Evolutionary conservation across 2,329 filamentous ascomycete genomes (phyloP), one percentile per base, ranked within the genome.

Genomic region (Fusarium ramigenum): DNA sequence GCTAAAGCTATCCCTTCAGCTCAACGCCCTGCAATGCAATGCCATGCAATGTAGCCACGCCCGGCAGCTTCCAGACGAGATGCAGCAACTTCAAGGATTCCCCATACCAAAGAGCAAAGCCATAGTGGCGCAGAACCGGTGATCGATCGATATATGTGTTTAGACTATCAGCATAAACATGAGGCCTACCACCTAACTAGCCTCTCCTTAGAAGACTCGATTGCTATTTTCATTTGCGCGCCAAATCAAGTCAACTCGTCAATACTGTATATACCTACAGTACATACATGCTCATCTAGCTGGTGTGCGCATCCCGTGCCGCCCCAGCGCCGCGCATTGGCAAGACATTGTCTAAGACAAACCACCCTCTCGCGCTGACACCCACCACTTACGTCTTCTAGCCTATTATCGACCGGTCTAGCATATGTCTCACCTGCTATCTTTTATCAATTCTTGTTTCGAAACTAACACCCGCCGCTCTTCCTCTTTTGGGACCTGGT

Each of bases 281-380:
- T 46, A 23, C 12, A 19, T 39, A 42, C 36, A n/a, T n/a, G 23
- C 25, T 50, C 32, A 21, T n/a, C 40, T 58, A 49, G 32, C 30
- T 60, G 25, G 40, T 60, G 46, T 54, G 46, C 46, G 50, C 63
- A 66, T 74, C 72, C 72, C 72, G 72, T 74, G 72, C 69, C 62
- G 65, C 53, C 64, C 69, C 68, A 69, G 58, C 72, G 72, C 72
- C 72, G 72, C 72, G 65, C 69, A 69, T 61, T 54, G 59, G 59
- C 69, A 61, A 74, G 72, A 73, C 72, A 75, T 50, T 76, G 74
- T 76, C 74, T 73, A 46, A 75, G 74, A 75, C 74, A 73, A 61
- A 53, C 62, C 71, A 63, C 62, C 70, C 59, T 63, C 63, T 57
- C 58, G 49, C 30, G 25, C 42, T 58, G 39, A 58, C 57, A 40